Percentiles rank a stretch among this genome's conserved stretches.
These are phyloP conservation scores for Candida sanyaensis DNA, from an alignment of 1,139 yeast species.

Conservation along the genomic window DNA sequence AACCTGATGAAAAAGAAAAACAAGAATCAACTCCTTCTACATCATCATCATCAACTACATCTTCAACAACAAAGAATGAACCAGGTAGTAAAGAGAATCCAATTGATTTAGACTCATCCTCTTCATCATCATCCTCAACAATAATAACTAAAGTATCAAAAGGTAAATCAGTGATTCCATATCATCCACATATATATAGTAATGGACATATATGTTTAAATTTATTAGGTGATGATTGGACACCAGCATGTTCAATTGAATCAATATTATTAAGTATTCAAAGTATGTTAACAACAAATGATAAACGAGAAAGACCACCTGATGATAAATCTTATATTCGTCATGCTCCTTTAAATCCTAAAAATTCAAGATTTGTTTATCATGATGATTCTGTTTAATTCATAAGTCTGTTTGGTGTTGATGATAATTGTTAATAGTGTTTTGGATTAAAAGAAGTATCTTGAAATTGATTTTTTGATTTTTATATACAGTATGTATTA, in stretches of 20 bases:
- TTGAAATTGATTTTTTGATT: no score
- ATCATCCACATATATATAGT: constrained; percentile 73
- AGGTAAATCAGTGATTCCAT: constrained; percentile 41
- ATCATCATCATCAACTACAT: not conserved
- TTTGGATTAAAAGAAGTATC: no score
- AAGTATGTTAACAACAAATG: constrained; percentile 61
- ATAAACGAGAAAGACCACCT: constrained; percentile 47
- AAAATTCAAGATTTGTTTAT: constrained; percentile 47
- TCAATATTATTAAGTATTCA: constrained; percentile 61
- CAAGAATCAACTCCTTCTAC: constrained; percentile 10
- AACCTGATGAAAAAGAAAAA: constrained; percentile 5
- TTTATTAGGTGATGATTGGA: constrained; percentile 68
- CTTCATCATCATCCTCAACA: no score
- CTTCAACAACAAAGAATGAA: not conserved
- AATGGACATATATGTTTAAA: constrained; percentile 76
- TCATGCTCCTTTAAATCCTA: constrained; percentile 61
- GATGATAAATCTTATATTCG: constrained; percentile 52
- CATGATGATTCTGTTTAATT: constrained; percentile 55
- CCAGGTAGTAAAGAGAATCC: constrained; percentile 1
- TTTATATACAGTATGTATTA: no score
- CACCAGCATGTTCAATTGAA: constrained; percentile 65
- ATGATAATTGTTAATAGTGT: no score
- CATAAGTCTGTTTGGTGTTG: not conserved
- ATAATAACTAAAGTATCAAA: constrained; percentile 4
- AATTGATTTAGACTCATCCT: not conserved